Base-by-base conservation (phyloP, 2,329 filamentous ascomycete genomes). In the Aureobasidium subglaciale region DNA sequence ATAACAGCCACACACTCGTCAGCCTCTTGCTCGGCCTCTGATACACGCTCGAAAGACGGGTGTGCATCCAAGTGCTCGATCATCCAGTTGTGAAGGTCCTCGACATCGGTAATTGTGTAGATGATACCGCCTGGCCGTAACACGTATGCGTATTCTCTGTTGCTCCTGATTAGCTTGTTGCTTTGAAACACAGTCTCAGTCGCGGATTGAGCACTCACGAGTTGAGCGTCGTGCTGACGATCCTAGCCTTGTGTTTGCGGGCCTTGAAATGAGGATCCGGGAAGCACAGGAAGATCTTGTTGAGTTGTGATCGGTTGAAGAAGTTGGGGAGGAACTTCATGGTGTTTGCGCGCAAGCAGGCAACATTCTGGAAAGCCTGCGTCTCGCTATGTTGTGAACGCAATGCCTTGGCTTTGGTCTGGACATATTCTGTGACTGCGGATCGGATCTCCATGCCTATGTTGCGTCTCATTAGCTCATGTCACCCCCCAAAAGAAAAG, bases 291-390 rank as follows among this genome's bases (percentile, higher is more conserved):
- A 99, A 99, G 67, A 97, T 88, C 68, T 95, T 95, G 60, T 80
- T 82, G 13, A 99, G 82, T 68, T 96, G 91, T 13, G 74, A 78
- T 65, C 85, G 87, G 55, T 73, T 76, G 77, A 99, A 97, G 78
- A 96, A 96, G 68, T 99, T 97, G 59, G 95, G 92, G n/a, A 99
- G 77, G 71, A 97, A 99, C 70, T 99, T 99, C 93, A 99, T 99
- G 5, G 90, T 89, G 75, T 99, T 99, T 62, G 89, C 88, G 59
- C 93, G 86, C 45, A 99, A 77, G 67, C 90, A 95, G 30, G 87
- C 85, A 54, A 92, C 86, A 70, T 99, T 99, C 67, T 95, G 86
- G 70, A 90, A 97, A 3, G 41, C 29, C 10, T 42, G 35, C 5
- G 55, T 32, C 27, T 55, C 42, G 24, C 29, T 25, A 29, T 55